Evolutionary conservation across 495 filamentous ascomycete species (phyloP).

Genomic region (Margaritispora aquatica): DNA sequence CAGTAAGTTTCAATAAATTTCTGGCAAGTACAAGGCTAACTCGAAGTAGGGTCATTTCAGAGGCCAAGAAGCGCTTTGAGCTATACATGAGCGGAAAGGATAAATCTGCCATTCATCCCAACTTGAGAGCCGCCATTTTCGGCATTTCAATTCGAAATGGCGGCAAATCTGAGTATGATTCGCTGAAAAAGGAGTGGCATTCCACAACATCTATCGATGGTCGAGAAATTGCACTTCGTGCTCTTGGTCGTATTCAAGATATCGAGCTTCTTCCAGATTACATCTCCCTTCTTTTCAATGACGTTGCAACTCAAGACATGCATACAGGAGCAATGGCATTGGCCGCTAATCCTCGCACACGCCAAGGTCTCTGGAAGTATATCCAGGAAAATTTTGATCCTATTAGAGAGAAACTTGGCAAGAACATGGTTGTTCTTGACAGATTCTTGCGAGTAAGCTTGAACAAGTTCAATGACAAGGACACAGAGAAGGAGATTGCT

Average conservation of each 20-base stretch:
- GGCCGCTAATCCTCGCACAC: constrained; percentile 61
- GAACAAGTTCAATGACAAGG: constrained; percentile 64
- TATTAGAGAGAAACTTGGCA: constrained; percentile 60
- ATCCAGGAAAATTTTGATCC: constrained; percentile 71
- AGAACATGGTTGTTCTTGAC: constrained; percentile 82
- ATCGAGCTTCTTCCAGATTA: constrained; percentile 61
- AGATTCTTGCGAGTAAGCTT: constrained; percentile 75
- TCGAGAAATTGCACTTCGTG: constrained; percentile 74
- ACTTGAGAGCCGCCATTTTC: constrained; percentile 74
- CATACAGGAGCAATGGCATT: constrained; percentile 71
- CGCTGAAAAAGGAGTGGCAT: constrained; percentile 76
- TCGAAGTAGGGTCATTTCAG: constrained; percentile 50
- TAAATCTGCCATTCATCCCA: constrained; percentile 60
- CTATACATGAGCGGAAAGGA: constrained; percentile 62
- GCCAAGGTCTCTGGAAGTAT: constrained; percentile 74
- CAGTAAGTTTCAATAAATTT: constrained; percentile 39
- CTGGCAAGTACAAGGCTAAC: constrained; percentile 21
- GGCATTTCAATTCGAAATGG: constrained; percentile 65
- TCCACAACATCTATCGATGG: constrained; percentile 79
- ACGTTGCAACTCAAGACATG: constrained; percentile 74
- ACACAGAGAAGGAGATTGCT: constrained; percentile 59
- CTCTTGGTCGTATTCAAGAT: constrained; percentile 64
- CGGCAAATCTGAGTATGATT: constrained; percentile 53
- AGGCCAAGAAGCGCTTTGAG: constrained; percentile 70
- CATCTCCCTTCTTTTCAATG: constrained; percentile 72